Conservation (phyloP, 2,329 filamentous ascomycete genomes). For the Diaporthe sp. region DNA sequence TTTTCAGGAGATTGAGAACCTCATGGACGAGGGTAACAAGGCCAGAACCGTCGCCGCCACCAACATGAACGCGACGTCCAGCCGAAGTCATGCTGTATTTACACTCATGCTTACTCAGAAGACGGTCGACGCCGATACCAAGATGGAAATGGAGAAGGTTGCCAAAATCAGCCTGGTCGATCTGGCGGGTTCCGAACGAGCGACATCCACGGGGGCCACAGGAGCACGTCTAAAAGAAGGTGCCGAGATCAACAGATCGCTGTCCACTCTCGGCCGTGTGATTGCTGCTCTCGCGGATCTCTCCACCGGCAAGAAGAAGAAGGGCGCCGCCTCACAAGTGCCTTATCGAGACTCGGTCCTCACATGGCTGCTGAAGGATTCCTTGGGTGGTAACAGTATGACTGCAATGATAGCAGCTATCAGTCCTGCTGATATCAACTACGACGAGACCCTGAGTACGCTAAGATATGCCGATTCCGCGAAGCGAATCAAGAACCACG, state of each 20-base stretch:
- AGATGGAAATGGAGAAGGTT: constrained; percentile 97
- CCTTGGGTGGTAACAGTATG: constrained; percentile 97
- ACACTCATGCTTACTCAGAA: constrained; percentile 97
- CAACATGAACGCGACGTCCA: constrained; percentile 99
- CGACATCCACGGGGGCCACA: constrained; percentile 95
- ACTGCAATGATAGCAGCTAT: constrained; percentile 99
- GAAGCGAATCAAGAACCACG: constrained; percentile 99
- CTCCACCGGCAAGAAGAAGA: constrained; percentile 87
- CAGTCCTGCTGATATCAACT: constrained; percentile 98
- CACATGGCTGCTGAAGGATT: constrained; percentile 98
- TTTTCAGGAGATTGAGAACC: constrained; percentile 94
- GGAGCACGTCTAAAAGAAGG: constrained; percentile 96
- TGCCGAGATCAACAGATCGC: constrained; percentile 96
- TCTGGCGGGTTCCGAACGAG: constrained; percentile 96
- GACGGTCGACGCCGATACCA: constrained; percentile 88
- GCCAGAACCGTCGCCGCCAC: constrained; percentile 97
- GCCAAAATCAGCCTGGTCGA: constrained; percentile 98
- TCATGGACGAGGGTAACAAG: constrained; percentile 99
- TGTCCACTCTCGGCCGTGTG: constrained; percentile 96
- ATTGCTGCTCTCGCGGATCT: constrained; percentile 95
- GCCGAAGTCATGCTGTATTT: constrained; percentile 97
- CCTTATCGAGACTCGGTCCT: constrained; percentile 97
- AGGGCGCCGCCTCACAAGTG: constrained; percentile 79
- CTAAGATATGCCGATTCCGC: constrained; percentile 96
- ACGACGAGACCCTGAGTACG: constrained; percentile 96